These are phyloP conservation scores for Aspergillus biplanus DNA, from an alignment of 495 filamentous ascomycete genomes.

Conservation along the genomic window DNA sequence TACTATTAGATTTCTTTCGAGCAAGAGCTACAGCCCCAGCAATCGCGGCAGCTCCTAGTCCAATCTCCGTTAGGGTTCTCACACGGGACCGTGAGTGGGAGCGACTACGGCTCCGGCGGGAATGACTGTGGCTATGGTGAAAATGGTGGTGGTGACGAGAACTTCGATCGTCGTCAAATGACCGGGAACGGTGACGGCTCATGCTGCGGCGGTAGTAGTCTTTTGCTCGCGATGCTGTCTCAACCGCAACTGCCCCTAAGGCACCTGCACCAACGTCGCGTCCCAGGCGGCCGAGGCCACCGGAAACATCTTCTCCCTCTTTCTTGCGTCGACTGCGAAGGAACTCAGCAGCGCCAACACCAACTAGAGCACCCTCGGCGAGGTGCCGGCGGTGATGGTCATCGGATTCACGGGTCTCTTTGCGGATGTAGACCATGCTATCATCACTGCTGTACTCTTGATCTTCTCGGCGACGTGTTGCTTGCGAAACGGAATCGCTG, in stretches of 20 bases:
- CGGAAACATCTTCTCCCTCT: constrained; percentile 59
- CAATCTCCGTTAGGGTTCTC: constrained; percentile 69
- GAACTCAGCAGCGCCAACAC: constrained; percentile 74
- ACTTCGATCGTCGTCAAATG: constrained; percentile 53
- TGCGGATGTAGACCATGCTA: constrained; percentile 62
- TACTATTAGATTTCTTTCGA: constrained; percentile 66
- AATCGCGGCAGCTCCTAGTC: constrained; percentile 79
- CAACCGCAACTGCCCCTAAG: constrained; percentile 79
- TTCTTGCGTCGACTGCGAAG: constrained; percentile 68
- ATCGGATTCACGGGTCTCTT: constrained; percentile 60
- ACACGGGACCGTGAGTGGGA: constrained; percentile 61
- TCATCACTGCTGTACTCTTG: constrained; percentile 65
- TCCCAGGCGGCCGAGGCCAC: constrained; percentile 64
- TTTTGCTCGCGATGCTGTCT: constrained; percentile 72
- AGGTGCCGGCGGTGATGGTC: constrained; percentile 75
- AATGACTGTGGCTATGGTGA: constrained; percentile 41
- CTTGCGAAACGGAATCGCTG: constrained; percentile 62
- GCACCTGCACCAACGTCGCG: constrained; percentile 79
- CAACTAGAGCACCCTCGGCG: constrained; percentile 84
- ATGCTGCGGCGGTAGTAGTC: constrained; percentile 72
- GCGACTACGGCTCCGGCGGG: constrained; percentile 51
- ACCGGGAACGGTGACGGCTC: constrained; percentile 53
- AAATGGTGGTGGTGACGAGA: constrained; percentile 45
- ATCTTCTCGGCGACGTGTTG: constrained; percentile 42
- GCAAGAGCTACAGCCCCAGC: constrained; percentile 81